These are phyloP conservation scores for Aspergillus felis DNA, from an alignment of 2,329 filamentous ascomycete species.

Conservation along the genomic window DNA sequence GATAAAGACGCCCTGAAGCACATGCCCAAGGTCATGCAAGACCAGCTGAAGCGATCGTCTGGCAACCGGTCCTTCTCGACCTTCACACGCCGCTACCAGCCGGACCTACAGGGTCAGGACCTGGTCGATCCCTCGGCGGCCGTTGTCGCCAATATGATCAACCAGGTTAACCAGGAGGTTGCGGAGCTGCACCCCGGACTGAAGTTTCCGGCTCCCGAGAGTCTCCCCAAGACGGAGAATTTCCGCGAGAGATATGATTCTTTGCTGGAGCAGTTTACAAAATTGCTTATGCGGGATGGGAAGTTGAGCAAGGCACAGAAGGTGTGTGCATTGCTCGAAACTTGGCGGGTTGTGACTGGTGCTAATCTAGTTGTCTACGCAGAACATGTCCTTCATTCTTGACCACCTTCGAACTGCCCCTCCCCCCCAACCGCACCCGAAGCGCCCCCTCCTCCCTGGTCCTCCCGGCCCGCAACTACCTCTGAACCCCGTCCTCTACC, in stretches of 20 bases:
- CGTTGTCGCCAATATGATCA: constrained; percentile 35
- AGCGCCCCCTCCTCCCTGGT: constrained; percentile 58
- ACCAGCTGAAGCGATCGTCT: constrained; percentile 48
- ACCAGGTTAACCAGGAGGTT: constrained; percentile 29
- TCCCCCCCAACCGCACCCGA: constrained; percentile 69
- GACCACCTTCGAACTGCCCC: constrained; percentile 78
- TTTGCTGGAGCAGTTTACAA: constrained; percentile 80
- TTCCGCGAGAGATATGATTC: constrained; percentile 82
- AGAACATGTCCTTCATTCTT: constrained; percentile 84
- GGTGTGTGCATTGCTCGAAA: constrained; percentile 46
- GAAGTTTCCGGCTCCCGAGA: constrained; percentile 72
- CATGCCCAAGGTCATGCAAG: constrained; percentile 64
- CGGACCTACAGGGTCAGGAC: constrained; percentile 23
- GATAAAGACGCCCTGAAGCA: constrained; percentile 60
- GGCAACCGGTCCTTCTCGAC: constrained; percentile 58
- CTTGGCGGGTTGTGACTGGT: neutral
- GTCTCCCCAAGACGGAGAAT: constrained; percentile 60
- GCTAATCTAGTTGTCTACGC: constrained; percentile 8
- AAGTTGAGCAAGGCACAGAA: constrained; percentile 87
- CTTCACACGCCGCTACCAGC: constrained; percentile 38
- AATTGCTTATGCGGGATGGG: constrained; percentile 85
- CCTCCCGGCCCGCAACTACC: constrained; percentile 77
- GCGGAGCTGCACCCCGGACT: constrained; percentile 52
- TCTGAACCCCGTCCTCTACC: constrained; percentile 83
- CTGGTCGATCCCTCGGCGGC: constrained; percentile 29